phyloP scores from a whole-genome alignment of 2,329 filamentous ascomycete genomes.

The Emmonsiellopsis sp. region DNA sequence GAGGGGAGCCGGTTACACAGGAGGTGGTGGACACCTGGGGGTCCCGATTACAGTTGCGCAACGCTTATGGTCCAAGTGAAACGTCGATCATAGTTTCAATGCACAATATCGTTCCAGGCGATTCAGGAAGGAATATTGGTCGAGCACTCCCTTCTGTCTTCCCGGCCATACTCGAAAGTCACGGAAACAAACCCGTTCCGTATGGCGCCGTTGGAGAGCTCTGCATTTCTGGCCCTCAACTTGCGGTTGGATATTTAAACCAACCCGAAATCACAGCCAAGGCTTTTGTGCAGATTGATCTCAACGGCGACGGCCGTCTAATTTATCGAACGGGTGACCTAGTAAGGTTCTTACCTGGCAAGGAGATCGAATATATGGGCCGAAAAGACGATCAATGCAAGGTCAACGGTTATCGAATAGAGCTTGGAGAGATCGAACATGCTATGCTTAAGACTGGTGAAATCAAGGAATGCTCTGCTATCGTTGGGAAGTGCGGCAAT shows the following conservation, averaged over 20 bases:
- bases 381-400: slow-evolving; percentile 43
- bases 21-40: slow-evolving; percentile 61
- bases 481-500: neutral
- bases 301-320: slow-evolving; percentile 48
- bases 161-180: slow-evolving; percentile 21
- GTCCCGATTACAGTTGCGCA: slow-evolving; percentile 9
- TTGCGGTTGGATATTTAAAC: slow-evolving; percentile 22
- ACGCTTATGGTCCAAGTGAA: slow-evolving; percentile 29
- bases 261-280: slow-evolving; percentile 16
- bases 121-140: slow-evolving; percentile 24
- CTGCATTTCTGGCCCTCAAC: slow-evolving; percentile 21
- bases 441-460: slow-evolving; percentile 45
- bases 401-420: slow-evolving; percentile 52
- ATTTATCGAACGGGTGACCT: slow-evolving; percentile 31
- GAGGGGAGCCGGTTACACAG: slow-evolving; percentile 68
- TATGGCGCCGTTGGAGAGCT: slow-evolving; percentile 22
- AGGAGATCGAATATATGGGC: neutral
- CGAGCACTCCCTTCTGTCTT: slow-evolving; percentile 18
- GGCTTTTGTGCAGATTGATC: slow-evolving; percentile 29
- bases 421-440: slow-evolving; percentile 47
- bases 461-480: neutral
- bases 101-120: slow-evolving; percentile 15
- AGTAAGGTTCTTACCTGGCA: neutral
- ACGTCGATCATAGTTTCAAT: slow-evolving; percentile 27
- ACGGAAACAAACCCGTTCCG: slow-evolving; percentile 16